These are phyloP conservation scores for Leccinum discolor DNA, from an alignment of 1,284 basidiomycete species.

Conservation along the genomic window DNA sequence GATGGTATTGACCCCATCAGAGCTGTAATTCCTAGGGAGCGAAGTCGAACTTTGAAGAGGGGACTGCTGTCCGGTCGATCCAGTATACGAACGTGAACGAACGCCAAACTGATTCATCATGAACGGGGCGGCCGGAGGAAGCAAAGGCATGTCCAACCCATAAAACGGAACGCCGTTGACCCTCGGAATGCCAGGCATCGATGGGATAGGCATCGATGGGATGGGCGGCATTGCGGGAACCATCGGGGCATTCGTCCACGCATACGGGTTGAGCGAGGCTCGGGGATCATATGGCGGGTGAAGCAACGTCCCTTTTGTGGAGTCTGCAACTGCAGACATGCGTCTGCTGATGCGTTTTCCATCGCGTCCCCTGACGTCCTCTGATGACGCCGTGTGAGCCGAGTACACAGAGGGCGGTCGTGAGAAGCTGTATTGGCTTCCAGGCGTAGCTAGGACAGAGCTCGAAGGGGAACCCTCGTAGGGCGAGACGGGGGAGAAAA, in stretches of 20 bases:
- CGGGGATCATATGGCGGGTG: slow-evolving; percentile 34
- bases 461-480: slow-evolving; percentile 45
- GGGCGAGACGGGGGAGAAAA: slow-evolving; percentile 30
- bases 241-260: slow-evolving; percentile 29
- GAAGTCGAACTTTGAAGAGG: slow-evolving; percentile 20
- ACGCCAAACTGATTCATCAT: slow-evolving; percentile 60
- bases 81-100: slow-evolving; percentile 23
- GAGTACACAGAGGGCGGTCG: slow-evolving; percentile 54
- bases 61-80: slow-evolving; percentile 22
- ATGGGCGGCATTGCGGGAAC: slow-evolving; percentile 30
- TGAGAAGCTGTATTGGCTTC: slow-evolving; percentile 38
- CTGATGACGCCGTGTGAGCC: slow-evolving; percentile 51
- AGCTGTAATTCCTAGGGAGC: slow-evolving; percentile 26
- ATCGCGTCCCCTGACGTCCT: slow-evolving; percentile 49
- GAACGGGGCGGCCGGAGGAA: slow-evolving; percentile 75
- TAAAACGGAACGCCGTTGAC: slow-evolving; percentile 37
- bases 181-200: slow-evolving; percentile 24
- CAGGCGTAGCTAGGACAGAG: slow-evolving; percentile 40
- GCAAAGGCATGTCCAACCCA: slow-evolving; percentile 58
- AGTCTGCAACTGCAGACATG: slow-evolving; percentile 44
- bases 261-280: slow-evolving; percentile 39
- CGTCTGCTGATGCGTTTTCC: slow-evolving; percentile 40
- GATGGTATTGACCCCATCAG: slow-evolving; percentile 17
- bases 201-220: slow-evolving; percentile 30
- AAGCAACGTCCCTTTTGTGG: slow-evolving; percentile 34